Evolutionary conservation across 106 monocot genomes (phyloP), one percentile per base, ranked within the genome.

Genomic region (Acorus calamus): DNA sequence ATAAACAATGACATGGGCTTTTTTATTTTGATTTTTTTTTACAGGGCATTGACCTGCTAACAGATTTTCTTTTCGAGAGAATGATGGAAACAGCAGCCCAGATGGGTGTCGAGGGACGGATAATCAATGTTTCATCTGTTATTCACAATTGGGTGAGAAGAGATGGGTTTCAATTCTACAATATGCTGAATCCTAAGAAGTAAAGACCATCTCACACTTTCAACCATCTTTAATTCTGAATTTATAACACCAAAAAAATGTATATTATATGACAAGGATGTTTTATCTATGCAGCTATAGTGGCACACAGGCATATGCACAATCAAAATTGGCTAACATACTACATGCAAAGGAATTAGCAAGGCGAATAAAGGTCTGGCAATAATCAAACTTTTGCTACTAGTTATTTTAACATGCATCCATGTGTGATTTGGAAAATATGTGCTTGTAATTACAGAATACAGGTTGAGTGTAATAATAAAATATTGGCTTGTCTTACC

Each of bases 21-120:
- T 14, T 55, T 13, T n/a, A n/a, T n/a, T n/a, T n/a, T n/a, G n/a
- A n/a, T 42, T 10, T 51, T 59, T 28, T 3, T 52, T 66, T 62
- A 13, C 71, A 82, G 81, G 89, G 7, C 85, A 85, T 65, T 81
- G n/a, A 64, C 60, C 50, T 84, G 53, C 57, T 89, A 46, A 89
- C 88, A 46, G 55, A 72, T 57, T 43, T 69, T 12, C 52, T 89
- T 57, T 44, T 89, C 10, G 62, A 81, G 62, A 89, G 63, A 62
- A 77, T 89, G 84, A 58, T 70, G 2, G 64, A 79, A 53, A 82
- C 89, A 42, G 64, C 79, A 54, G 48, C 55, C 42, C 14, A 46
- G 44, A 77, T 74, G 2, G 74, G 77, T 47, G 69, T 79, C 7
- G 66, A 79, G 7, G 82, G 89, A 2, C 63, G 82, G 10, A 89